These are phyloP conservation scores for Calamus simplicifolius DNA, from an alignment of 176 grass and related monocot genomes.

Conservation along the genomic window DNA sequence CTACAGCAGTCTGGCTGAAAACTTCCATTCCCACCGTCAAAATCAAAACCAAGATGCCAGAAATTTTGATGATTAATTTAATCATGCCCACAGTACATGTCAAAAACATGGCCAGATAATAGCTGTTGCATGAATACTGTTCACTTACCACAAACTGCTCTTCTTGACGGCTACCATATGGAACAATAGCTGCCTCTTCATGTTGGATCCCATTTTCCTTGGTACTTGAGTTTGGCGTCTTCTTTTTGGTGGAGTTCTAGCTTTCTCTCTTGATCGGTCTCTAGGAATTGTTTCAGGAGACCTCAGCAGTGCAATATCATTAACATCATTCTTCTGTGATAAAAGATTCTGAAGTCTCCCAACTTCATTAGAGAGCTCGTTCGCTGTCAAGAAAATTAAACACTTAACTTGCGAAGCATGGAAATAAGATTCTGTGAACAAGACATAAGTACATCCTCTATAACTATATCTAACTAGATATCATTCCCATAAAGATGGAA, in stretches of 20 bases:
- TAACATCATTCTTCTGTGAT: constrained; percentile 31
- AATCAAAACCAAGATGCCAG: constrained; percentile 4
- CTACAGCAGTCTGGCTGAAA: constrained; percentile 34
- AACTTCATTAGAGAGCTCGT: constrained; percentile 48
- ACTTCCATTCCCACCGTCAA: constrained; percentile 26
- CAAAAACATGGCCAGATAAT: too few relatives aligned
- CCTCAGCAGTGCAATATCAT: background rate
- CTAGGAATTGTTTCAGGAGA: constrained; percentile 12
- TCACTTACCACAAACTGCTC: constrained; percentile 24
- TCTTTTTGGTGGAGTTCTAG: constrained; percentile 4
- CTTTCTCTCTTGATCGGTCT: constrained; percentile 1
- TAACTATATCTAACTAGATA: background rate
- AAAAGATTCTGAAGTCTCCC: constrained; percentile 43
- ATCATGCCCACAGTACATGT: too few relatives aligned
- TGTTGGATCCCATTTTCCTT: background rate
- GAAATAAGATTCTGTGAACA: background rate
- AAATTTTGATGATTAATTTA: too few relatives aligned
- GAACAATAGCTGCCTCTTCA: constrained; percentile 5
- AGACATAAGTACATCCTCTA: background rate
- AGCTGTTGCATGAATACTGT: too few relatives aligned
- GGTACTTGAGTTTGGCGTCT: constrained; percentile 10
- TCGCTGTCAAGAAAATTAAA: constrained; percentile 29
- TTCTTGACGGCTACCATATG: constrained; percentile 7
- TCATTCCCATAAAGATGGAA: too few relatives aligned
- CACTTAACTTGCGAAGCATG: background rate